These are phyloP conservation scores for Citrus mangshanensis DNA, from an alignment of 345 rosid genomes.

Conservation along the genomic window DNA sequence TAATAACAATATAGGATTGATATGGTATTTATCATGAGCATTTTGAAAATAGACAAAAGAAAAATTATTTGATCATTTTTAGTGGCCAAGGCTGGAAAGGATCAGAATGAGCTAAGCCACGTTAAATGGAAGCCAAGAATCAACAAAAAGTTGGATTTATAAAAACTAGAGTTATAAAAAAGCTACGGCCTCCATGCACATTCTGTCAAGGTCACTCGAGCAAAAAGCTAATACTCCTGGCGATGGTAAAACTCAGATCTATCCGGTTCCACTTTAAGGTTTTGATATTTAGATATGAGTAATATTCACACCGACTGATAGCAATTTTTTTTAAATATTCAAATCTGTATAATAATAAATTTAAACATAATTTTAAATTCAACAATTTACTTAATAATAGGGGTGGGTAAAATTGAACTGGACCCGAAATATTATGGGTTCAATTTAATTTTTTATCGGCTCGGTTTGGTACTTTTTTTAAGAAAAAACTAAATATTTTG, in stretches of 20 bases:
- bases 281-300: too few species aligned
- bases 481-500: too few species aligned
- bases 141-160: neutral
- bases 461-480: rapidly evolving
- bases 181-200: neutral
- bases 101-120: neutral
- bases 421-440: too few species aligned
- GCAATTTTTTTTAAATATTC: too few species aligned
- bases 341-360: too few species aligned
- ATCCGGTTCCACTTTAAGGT: too few species aligned
- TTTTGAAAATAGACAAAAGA: neutral
- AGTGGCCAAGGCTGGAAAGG: neutral
- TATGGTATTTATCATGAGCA: neutral
- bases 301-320: too few species aligned
- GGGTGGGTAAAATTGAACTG: rapidly evolving
- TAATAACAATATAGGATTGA: neutral
- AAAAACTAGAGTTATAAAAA: neutral
- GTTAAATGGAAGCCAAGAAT: neutral
- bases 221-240: too few species aligned
- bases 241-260: too few species aligned
- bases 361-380: too few species aligned
- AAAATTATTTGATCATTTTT: neutral
- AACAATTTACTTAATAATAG: too few species aligned
- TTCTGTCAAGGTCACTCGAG: too few species aligned
- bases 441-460: rapidly evolving